phyloP scores from a whole-genome alignment of 495 filamentous ascomycete genomes.

The Monascus purpureus region DNA sequence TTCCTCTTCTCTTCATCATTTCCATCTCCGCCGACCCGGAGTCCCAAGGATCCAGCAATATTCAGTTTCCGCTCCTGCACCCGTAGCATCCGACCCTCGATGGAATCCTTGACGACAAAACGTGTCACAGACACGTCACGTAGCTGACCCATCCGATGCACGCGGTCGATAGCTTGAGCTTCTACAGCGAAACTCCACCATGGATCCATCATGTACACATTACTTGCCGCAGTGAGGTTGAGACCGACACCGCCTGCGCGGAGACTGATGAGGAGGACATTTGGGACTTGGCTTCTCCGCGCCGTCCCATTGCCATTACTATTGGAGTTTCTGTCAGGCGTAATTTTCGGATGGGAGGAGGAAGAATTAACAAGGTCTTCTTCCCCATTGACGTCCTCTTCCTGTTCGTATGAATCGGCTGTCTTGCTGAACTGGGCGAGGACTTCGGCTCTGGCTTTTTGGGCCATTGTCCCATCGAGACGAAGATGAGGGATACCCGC shows the following conservation, averaged over 20 bases:
- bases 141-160: slow-evolving; percentile 96
- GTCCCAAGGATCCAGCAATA: slow-evolving; percentile 80
- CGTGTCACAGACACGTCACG: slow-evolving; percentile 71
- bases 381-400: slow-evolving; percentile 22
- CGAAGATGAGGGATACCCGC: slow-evolving; percentile 67
- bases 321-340: slow-evolving; percentile 3
- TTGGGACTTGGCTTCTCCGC: slow-evolving; percentile 3
- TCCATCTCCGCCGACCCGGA: slow-evolving; percentile 49
- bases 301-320: background rate
- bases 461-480: slow-evolving; percentile 80
- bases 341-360: slow-evolving; percentile 15
- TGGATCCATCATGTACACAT: slow-evolving; percentile 97
- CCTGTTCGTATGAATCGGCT: slow-evolving; percentile 21
- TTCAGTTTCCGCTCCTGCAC: slow-evolving; percentile 84
- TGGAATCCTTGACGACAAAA: slow-evolving; percentile 80
- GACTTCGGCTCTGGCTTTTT: slow-evolving; percentile 67
- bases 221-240: slow-evolving; percentile 75
- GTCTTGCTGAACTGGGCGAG: slow-evolving; percentile 51
- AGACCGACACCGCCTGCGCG: slow-evolving; percentile 87
- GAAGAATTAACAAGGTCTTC: slow-evolving; percentile 5
- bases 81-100: slow-evolving; percentile 87
- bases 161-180: slow-evolving; percentile 93
- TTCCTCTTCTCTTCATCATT: slow-evolving; percentile 83
- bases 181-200: slow-evolving; percentile 99
- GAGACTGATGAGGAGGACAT: slow-evolving; percentile 67